Evolutionary conservation across 2,329 filamentous ascomycete genomes (phyloP).

Genomic region (Penicillium sp.): DNA sequence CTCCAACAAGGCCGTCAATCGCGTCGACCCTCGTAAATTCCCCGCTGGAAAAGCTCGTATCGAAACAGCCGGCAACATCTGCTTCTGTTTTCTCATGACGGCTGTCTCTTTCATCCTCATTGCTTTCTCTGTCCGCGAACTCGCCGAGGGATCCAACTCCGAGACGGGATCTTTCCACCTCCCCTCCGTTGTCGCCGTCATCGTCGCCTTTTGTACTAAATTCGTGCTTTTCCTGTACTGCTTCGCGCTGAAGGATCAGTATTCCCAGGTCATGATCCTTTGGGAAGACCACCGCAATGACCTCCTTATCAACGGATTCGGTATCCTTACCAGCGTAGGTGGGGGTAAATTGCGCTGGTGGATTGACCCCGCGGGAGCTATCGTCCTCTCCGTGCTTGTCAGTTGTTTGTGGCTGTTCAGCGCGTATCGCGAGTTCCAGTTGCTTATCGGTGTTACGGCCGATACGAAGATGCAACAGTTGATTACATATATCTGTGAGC

Average conservation of each 20-base stretch:
- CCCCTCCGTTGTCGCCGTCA: conserved; percentile 75
- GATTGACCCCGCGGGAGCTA: conserved; percentile 87
- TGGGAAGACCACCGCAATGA: conserved; percentile 98
- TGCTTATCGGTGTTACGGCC: conserved; percentile 81
- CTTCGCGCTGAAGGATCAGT: conserved; percentile 79
- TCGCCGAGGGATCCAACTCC: conserved; percentile 47
- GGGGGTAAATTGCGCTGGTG: conserved; percentile 85
- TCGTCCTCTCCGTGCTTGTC: conserved; percentile 71
- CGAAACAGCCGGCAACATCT: conserved; percentile 90
- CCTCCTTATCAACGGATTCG: conserved; percentile 85
- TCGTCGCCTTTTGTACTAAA: conserved; percentile 76
- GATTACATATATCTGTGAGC: conserved; percentile 80
- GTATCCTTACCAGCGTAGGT: conserved; percentile 78
- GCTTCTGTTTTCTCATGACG: conserved; percentile 94
- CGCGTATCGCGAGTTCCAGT: conserved; percentile 77
- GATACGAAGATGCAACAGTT: conserved; percentile 79
- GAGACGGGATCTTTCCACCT: conserved; percentile 57
- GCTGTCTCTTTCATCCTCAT: conserved; percentile 86
- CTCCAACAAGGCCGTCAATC: conserved; percentile 76
- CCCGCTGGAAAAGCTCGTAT: conserved; percentile 88
- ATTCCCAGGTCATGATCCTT: conserved; percentile 81
- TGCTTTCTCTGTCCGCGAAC: conserved; percentile 68
- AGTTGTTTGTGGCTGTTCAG: conserved; percentile 73
- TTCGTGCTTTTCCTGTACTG: conserved; percentile 79
- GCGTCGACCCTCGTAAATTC: conserved; percentile 76